Percentiles rank a stretch among this genome's conserved stretches.
phyloP scores from a whole-genome alignment of 441 rosid species.

The Adansonia gregorii region DNA sequence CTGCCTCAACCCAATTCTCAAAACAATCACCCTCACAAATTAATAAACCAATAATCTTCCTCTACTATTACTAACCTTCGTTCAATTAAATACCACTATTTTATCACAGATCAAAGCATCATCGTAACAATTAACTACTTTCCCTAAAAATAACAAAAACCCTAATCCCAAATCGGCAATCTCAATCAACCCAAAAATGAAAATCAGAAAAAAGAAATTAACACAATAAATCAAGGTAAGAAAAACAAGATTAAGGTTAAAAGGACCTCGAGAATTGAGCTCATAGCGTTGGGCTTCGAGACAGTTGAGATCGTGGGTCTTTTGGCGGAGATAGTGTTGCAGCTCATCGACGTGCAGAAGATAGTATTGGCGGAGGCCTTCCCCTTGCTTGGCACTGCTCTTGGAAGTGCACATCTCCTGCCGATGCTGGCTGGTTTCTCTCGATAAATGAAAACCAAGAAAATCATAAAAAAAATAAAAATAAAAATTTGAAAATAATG shows the following conservation, averaged over 20 bases:
- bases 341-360: slow-evolving; percentile 80
- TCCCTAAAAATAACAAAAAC: neutral
- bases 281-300: slow-evolving; percentile 96
- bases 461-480: too few species aligned
- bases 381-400: slow-evolving; percentile 64
- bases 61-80: neutral
- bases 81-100: neutral
- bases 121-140: neutral
- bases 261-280: slow-evolving; percentile 76
- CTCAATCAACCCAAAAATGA: neutral
- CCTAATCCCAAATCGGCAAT: neutral
- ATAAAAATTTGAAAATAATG: too few species aligned
- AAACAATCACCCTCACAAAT: neutral
- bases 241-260: neutral
- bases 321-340: slow-evolving; percentile 78
- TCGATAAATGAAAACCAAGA: neutral
- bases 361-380: slow-evolving; percentile 88
- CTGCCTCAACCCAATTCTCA: neutral
- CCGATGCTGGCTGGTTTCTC: slow-evolving; percentile 46
- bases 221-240: neutral
- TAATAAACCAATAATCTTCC: neutral
- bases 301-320: slow-evolving; percentile 83
- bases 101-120: slow-evolving; percentile 10
- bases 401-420: slow-evolving; percentile 38
- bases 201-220: too few species aligned